Percentiles rank a stretch among this genome's conserved stretches.
These are phyloP conservation scores for Candida sojae DNA, from an alignment of 1,139 yeast genomes.

Conservation along the genomic window DNA sequence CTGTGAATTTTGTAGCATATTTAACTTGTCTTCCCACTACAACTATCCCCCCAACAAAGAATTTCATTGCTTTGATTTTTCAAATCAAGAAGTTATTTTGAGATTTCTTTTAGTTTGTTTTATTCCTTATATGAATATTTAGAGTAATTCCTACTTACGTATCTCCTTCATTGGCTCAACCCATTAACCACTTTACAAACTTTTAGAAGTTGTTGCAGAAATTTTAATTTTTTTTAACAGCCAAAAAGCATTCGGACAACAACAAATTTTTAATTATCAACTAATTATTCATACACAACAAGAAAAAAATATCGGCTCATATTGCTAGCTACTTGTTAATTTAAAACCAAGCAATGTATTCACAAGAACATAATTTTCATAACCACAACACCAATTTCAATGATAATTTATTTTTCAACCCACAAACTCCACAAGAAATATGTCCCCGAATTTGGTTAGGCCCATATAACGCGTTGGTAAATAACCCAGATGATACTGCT, in stretches of 20 bases:
- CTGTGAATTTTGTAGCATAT: background rate
- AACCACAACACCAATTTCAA: constrained; percentile 7
- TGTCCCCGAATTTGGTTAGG: constrained; percentile 38
- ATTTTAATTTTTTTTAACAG: constrained; percentile 2
- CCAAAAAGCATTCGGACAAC: background rate
- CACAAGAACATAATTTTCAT: constrained; percentile 9
- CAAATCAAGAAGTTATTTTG: no score
- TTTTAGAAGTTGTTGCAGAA: constrained; percentile 1
- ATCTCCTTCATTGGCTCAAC: constrained; percentile 2
- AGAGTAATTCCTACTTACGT: background rate
- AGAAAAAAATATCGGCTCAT: background rate
- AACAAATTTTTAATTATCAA: background rate
- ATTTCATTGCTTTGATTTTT: no score
- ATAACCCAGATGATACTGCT: constrained; percentile 6
- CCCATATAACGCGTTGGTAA: constrained; percentile 20
- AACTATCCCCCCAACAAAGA: background rate
- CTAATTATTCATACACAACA: background rate
- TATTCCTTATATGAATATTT: background rate
- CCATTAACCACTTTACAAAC: background rate
- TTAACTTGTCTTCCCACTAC: background rate
- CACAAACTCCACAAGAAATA: constrained; percentile 22
- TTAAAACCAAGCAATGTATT: background rate
- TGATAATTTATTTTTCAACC: constrained; percentile 15
- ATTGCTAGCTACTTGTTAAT: background rate
- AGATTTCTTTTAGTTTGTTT: no score